Percentiles rank a stretch among this genome's conserved stretches.
These are phyloP conservation scores for Russula griseocarnosa DNA, from an alignment of 768 basidiomycete genomes.

Conservation along the genomic window DNA sequence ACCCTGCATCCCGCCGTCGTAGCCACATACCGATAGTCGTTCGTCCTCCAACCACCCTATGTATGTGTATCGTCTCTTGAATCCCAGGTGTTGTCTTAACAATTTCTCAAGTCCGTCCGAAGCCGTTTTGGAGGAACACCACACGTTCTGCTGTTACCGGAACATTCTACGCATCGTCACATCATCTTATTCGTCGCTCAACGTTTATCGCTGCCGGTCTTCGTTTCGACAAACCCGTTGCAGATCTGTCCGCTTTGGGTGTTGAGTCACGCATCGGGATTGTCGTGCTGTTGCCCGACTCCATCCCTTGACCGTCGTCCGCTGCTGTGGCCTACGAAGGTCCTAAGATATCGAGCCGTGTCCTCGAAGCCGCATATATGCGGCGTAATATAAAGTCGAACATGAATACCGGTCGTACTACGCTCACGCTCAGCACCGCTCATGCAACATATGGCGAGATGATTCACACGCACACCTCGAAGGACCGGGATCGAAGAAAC, in stretches of 20 bases:
- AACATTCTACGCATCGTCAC: slow-evolving; percentile 68
- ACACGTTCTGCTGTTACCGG: slow-evolving; percentile 65
- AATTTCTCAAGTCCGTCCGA: slow-evolving; percentile 59
- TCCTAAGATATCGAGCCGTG: neutral
- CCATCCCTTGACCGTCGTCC: neutral
- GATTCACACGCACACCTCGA: neutral
- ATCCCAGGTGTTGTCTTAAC: neutral
- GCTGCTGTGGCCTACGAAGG: neutral
- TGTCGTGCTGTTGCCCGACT: slow-evolving; percentile 28
- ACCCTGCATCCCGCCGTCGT: neutral
- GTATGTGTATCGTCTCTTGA: slow-evolving; percentile 41
- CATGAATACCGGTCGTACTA: slow-evolving; percentile 12
- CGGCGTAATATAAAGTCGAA: slow-evolving; percentile 9
- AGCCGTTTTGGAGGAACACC: slow-evolving; percentile 76
- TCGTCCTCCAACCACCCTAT: slow-evolving; percentile 59
- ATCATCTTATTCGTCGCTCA: slow-evolving; percentile 68
- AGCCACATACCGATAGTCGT: slow-evolving; percentile 39
- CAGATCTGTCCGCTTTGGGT: slow-evolving; percentile 37
- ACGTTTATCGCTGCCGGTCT: slow-evolving; percentile 79
- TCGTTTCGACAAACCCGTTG: slow-evolving; percentile 53
- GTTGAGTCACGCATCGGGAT: slow-evolving; percentile 35
- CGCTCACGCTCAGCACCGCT: neutral
- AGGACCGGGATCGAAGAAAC: neutral
- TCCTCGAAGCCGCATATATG: neutral
- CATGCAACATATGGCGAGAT: neutral